A percentile compares a stretch with the other conserved stretches of the same genome.
Conservation (phyloP, 495 filamentous ascomycete genomes). For the Penicillium pancosmium region DNA sequence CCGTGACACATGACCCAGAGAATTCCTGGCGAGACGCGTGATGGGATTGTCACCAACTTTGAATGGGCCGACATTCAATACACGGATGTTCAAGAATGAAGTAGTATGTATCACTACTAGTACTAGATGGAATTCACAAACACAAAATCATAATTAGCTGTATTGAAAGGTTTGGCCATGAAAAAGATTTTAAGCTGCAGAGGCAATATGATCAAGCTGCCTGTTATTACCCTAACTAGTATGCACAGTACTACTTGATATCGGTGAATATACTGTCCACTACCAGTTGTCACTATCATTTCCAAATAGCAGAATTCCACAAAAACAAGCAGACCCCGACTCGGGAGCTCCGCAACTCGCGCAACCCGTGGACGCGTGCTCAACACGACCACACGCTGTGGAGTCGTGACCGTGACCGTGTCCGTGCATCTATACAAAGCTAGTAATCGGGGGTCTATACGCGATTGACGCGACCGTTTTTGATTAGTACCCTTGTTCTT, state of each 20-base stretch:
- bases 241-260: too few relatives aligned
- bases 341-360: neutral
- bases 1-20: neutral
- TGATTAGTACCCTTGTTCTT: constrained; percentile 1
- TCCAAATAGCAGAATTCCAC: too few relatives aligned
- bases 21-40: neutral
- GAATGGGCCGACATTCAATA: neutral
- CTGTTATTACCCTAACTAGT: too few relatives aligned
- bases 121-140: too few relatives aligned
- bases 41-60: neutral
- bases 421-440: constrained; percentile 37
- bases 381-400: constrained; percentile 28
- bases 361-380: constrained; percentile 29
- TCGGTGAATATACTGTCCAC: too few relatives aligned
- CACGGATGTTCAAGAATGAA: too few relatives aligned
- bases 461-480: constrained; percentile 36
- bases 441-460: constrained; percentile 33
- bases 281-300: too few relatives aligned
- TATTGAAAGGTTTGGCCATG: too few relatives aligned
- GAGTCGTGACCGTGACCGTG: constrained; percentile 15
- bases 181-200: too few relatives aligned
- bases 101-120: too few relatives aligned
- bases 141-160: too few relatives aligned
- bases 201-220: too few relatives aligned
- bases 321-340: neutral